A percentile compares a stretch with the other conserved stretches of the same genome.
Evolutionary conservation across 805 yeast genomes (phyloP).

Genomic region (Candida pini): DNA sequence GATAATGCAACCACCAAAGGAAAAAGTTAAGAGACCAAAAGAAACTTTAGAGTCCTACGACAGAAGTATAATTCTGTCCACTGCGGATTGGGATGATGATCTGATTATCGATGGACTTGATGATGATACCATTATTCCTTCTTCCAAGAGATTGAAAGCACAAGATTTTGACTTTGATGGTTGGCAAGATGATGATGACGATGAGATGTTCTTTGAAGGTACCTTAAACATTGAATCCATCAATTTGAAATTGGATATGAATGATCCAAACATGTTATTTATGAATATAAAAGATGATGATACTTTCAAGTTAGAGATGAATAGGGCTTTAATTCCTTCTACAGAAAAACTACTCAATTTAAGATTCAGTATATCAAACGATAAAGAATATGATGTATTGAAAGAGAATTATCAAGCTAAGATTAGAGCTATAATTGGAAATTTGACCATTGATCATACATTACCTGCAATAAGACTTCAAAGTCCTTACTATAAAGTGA

Average conservation of each 20-base stretch:
- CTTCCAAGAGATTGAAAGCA: constrained; percentile 23
- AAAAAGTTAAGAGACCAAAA: constrained; percentile 13
- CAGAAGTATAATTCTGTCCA: constrained; percentile 56
- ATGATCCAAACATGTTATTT: constrained; percentile 77
- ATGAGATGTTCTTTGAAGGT: constrained; percentile 74
- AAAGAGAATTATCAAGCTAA: constrained; percentile 85
- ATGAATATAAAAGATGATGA: constrained; percentile 30
- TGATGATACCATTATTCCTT: constrained; percentile 8
- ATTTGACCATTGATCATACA: constrained; percentile 85
- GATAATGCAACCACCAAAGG: constrained; percentile 11
- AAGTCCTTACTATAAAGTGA: constrained; percentile 85
- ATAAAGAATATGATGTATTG: constrained; percentile 73
- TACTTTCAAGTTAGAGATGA: constrained; percentile 13
- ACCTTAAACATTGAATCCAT: constrained; percentile 30
- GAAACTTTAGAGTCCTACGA: constrained; percentile 35
- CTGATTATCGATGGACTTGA: constrained; percentile 48
- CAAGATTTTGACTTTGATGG: constrained; percentile 37
- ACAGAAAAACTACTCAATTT: constrained; percentile 48
- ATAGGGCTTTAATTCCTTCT: constrained; percentile 40
- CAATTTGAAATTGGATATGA: constrained; percentile 65
- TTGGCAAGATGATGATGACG: constrained; percentile 48
- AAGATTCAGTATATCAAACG: constrained; percentile 84
- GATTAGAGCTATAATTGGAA: constrained; percentile 88
- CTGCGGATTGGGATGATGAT: constrained; percentile 77
- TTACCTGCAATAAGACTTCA: constrained; percentile 83